Evolutionary conservation across 441 rosid genomes (phyloP).

Genomic region (Croton setiger): DNA sequence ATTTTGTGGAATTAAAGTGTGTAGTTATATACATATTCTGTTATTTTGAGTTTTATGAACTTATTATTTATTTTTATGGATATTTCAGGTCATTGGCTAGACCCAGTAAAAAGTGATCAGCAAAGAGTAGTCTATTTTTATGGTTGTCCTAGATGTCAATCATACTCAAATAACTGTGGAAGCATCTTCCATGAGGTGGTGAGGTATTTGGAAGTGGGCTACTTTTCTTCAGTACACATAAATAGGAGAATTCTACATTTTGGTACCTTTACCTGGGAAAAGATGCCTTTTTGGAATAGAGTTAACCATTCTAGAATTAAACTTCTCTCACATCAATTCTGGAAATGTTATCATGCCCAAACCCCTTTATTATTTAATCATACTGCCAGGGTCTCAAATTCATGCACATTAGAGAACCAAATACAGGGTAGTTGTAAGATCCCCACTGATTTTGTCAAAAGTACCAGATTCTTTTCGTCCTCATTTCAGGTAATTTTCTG

Average conservation of each 20-base stretch:
- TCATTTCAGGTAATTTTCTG: constrained; percentile 38
- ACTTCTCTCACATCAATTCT: constrained; percentile 35
- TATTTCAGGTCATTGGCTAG: too few species aligned
- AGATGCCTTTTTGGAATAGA: constrained; percentile 1
- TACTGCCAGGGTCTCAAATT: constrained; percentile 23
- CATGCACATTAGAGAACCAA: constrained; percentile 25
- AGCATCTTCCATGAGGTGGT: too few species aligned
- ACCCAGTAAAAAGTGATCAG: too few species aligned
- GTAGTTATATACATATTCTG: too few species aligned
- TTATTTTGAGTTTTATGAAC: too few species aligned
- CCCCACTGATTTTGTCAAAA: constrained; percentile 27
- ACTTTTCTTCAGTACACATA: too few species aligned
- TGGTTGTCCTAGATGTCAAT: too few species aligned
- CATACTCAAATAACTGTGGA: too few species aligned
- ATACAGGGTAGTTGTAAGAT: constrained; percentile 22
- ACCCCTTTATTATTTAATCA: constrained; percentile 21
- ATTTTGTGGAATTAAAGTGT: too few species aligned
- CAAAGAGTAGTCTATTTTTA: too few species aligned
- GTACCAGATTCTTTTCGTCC: constrained; percentile 49
- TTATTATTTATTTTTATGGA: too few species aligned
- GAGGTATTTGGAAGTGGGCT: too few species aligned
- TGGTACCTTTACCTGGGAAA: not conserved
- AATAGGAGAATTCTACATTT: not conserved
- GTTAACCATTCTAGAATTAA: constrained; percentile 43
- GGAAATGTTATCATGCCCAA: constrained; percentile 27